Conservation (phyloP, 176 grass and related monocot genomes). For the Avena eriantha region DNA sequence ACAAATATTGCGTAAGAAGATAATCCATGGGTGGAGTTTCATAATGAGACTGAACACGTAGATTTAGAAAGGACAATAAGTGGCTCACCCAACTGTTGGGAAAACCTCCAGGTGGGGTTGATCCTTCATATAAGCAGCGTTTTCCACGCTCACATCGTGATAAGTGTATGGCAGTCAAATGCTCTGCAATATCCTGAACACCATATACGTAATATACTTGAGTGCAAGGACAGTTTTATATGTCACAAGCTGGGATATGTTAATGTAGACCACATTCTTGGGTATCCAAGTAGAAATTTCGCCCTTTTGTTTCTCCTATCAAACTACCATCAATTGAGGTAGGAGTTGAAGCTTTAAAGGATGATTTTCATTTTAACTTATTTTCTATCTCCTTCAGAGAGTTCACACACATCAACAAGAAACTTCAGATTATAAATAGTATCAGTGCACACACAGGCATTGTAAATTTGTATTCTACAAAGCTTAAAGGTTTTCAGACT, state of each 20-base stretch:
- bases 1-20: conserved; percentile 16
- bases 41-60: conserved; percentile 2
- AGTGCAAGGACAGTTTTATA: not conserved
- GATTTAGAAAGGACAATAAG: conserved; percentile 20
- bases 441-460: not conserved
- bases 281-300: not conserved
- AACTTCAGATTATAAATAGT: conserved; percentile 1
- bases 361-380: not conserved
- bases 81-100: conserved; percentile 87
- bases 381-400: not conserved
- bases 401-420: not conserved
- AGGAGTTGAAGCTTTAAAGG: not conserved
- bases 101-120: conserved; percentile 78
- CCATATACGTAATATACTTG: conserved; percentile 2
- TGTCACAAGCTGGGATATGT: not conserved
- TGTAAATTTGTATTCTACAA: conserved; percentile 4
- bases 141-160: conserved; percentile 86
- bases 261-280: conserved; percentile 6
- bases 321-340: not conserved
- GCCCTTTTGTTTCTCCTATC: conserved; percentile 21
- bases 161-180: conserved; percentile 85
- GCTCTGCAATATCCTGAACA: conserved; percentile 92
- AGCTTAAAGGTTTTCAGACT: not conserved
- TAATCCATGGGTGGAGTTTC: not conserved
- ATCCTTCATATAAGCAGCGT: conserved; percentile 94